A percentile compares a stretch with the other conserved stretches of the same genome.
phyloP scores from a whole-genome alignment of 164 flowering plant species.

The Liriodendron chinense region DNA sequence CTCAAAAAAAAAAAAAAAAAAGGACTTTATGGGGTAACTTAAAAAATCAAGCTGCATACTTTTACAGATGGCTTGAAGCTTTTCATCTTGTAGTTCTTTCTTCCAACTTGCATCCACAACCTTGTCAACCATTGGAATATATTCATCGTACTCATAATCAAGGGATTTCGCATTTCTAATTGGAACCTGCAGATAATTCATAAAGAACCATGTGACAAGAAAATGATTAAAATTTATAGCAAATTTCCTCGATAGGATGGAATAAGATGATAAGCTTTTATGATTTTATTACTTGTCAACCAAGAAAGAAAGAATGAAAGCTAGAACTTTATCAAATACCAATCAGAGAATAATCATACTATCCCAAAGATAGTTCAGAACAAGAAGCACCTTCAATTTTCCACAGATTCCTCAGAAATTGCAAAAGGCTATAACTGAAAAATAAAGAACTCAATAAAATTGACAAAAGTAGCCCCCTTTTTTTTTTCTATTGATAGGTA shows the following conservation, averaged over 20 bases:
- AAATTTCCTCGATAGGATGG: not conserved
- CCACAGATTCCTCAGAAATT: too few species aligned
- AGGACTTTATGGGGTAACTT: not conserved
- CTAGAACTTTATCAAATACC: too few species aligned
- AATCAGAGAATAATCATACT: too few species aligned
- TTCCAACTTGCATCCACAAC: constrained; percentile 83
- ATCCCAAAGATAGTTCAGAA: too few species aligned
- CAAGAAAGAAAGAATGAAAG: too few species aligned
- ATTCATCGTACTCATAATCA: constrained; percentile 59
- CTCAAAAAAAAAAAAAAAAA: not conserved
- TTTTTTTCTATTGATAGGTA: too few species aligned
- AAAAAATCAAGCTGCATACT: constrained; percentile 29
- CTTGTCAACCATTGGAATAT: constrained; percentile 92
- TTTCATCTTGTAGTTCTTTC: constrained; percentile 41
- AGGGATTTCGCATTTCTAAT: constrained; percentile 38
- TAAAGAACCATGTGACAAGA: not conserved
- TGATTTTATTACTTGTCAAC: too few species aligned
- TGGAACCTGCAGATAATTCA: constrained; percentile 8
- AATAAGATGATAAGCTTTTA: too few species aligned
- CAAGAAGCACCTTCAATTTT: too few species aligned
- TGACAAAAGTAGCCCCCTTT: too few species aligned
- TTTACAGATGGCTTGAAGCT: constrained; percentile 34
- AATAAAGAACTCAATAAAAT: too few species aligned
- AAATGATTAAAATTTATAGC: not conserved
- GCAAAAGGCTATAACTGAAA: too few species aligned